Evolutionary conservation across 768 basidiomycete species (phyloP).

Genomic region (Leccinum uliginosum): DNA sequence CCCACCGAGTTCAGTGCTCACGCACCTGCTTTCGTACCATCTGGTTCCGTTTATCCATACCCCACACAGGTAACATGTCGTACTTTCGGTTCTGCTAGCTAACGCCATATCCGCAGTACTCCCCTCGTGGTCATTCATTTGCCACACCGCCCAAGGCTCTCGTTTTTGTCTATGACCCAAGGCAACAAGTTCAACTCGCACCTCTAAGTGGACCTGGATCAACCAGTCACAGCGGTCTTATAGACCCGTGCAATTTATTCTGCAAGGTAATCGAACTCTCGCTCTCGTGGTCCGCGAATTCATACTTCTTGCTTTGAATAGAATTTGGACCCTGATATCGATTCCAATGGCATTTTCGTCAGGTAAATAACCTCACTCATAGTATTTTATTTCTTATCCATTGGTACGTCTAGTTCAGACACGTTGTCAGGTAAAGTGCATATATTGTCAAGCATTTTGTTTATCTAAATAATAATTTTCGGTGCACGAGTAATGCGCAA

Average conservation of each 20-base stretch:
- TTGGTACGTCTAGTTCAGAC: constrained; percentile 58
- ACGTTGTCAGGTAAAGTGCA: constrained; percentile 73
- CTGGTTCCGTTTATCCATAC: constrained; percentile 60
- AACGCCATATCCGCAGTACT: constrained; percentile 43
- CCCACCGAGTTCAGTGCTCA: constrained; percentile 65
- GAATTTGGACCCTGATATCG: constrained; percentile 83
- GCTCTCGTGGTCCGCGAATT: neutral
- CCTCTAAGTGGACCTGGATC: constrained; percentile 73
- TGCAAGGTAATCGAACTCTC: constrained; percentile 56
- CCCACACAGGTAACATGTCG: constrained; percentile 48
- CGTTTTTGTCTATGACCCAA: constrained; percentile 78
- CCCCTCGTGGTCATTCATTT: constrained; percentile 55
- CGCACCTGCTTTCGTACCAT: constrained; percentile 75
- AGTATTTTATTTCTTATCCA: constrained; percentile 12
- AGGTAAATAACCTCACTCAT: constrained; percentile 37
- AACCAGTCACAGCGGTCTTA: constrained; percentile 78
- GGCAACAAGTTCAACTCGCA: constrained; percentile 85
- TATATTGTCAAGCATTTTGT: neutral
- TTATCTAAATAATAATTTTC: neutral
- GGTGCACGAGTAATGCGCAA: constrained; percentile 93
- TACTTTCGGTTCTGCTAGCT: neutral
- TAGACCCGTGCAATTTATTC: constrained; percentile 88
- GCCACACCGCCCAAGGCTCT: constrained; percentile 34
- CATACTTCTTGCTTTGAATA: constrained; percentile 28
- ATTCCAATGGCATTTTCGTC: constrained; percentile 85